phyloP scores from a whole-genome alignment of 1,284 basidiomycete species.

The Ustilago shanxiensis region DNA sequence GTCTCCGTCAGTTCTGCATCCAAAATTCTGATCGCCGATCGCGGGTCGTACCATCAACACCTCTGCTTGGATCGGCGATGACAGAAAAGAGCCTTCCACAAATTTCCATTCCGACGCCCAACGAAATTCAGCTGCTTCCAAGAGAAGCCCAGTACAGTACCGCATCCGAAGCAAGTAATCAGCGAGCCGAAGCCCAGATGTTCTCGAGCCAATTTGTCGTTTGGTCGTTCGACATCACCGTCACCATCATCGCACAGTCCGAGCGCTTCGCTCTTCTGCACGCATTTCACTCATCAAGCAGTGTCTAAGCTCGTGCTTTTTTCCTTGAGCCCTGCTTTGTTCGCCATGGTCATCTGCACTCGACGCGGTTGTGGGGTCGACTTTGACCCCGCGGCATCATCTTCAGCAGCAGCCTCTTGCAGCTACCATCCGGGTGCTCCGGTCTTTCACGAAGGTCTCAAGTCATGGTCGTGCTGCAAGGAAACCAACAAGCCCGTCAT shows the following conservation, averaged over 20 bases:
- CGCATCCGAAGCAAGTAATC: background rate
- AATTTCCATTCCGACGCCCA: slow-evolving; percentile 35
- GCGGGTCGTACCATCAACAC: too few relatives aligned
- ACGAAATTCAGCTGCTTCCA: slow-evolving; percentile 16
- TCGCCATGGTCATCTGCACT: slow-evolving; percentile 63
- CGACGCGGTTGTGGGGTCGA: slow-evolving; percentile 66
- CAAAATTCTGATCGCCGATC: slow-evolving; percentile 16
- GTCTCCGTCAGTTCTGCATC: background rate
- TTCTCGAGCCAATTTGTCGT: background rate
- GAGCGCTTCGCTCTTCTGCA: background rate
- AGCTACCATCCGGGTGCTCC: slow-evolving; percentile 67
- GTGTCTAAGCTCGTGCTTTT: background rate
- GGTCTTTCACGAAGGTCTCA: slow-evolving; percentile 69
- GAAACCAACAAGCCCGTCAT: slow-evolving; percentile 68
- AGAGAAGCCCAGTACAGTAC: too few relatives aligned
- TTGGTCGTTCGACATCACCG: slow-evolving; percentile 35
- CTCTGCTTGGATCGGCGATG: slow-evolving; percentile 13
- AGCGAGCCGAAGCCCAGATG: slow-evolving; percentile 7
- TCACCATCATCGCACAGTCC: background rate
- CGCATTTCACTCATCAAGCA: background rate
- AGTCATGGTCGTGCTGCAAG: slow-evolving; percentile 70
- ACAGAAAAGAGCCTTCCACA: slow-evolving; percentile 16
- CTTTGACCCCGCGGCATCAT: slow-evolving; percentile 37
- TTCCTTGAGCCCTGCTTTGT: background rate
- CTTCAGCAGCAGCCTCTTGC: slow-evolving; percentile 37